These are phyloP conservation scores for Pleurotus ostreatus DNA, from an alignment of 768 basidiomycete species.

Conservation along the genomic window DNA sequence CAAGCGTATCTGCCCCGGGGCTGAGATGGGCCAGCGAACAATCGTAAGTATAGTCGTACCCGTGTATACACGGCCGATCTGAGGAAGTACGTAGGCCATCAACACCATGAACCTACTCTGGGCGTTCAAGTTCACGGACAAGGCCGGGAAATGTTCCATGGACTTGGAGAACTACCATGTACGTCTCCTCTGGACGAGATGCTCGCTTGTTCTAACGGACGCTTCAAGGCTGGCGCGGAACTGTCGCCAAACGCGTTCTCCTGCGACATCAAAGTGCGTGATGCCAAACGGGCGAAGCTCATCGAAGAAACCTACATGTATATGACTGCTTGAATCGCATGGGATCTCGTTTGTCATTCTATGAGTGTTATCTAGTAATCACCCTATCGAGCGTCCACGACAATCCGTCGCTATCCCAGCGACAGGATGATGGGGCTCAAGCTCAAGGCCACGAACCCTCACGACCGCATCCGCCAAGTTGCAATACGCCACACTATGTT, in stretches of 20 bases:
- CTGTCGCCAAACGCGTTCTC: not conserved
- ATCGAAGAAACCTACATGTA: not conserved
- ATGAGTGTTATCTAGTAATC: too few species aligned
- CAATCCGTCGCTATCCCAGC: too few species aligned
- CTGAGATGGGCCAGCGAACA: not conserved
- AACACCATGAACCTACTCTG: slow-evolving; percentile 24
- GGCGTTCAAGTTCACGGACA: slow-evolving; percentile 22
- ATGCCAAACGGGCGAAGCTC: not conserved
- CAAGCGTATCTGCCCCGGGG: not conserved
- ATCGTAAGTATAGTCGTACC: not conserved
- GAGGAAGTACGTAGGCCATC: slow-evolving; percentile 1
- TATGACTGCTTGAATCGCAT: too few species aligned
- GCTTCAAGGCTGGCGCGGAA: not conserved
- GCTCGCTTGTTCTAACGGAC: not conserved
- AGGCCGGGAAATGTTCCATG: not conserved
- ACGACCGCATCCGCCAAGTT: too few species aligned
- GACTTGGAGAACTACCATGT: not conserved
- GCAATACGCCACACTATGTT: too few species aligned
- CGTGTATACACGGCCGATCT: too few species aligned
- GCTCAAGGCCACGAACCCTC: too few species aligned
- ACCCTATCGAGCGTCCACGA: too few species aligned
- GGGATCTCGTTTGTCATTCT: too few species aligned
- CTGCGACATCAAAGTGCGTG: not conserved
- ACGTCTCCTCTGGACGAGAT: not conserved
- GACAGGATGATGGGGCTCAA: too few species aligned